Conservation (phyloP, 495 filamentous ascomycete genomes). For the Penicillium macrosclerotiorum region DNA sequence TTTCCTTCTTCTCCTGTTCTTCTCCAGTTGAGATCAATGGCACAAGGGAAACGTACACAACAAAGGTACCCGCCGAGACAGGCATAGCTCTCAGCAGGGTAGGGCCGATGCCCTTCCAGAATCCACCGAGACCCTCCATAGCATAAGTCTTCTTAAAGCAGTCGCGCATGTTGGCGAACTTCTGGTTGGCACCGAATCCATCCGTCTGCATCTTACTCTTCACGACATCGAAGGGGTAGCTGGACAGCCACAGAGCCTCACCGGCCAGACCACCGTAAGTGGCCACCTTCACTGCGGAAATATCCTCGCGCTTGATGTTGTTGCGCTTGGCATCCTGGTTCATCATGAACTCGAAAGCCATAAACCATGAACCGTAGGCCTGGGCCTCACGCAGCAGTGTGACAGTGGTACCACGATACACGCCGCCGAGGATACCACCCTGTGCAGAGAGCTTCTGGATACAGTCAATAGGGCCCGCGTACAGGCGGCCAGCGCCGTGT, state of each 20-base stretch:
- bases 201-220: slow-evolving; percentile 99
- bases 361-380: slow-evolving; percentile 94
- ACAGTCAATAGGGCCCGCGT: slow-evolving; percentile 85
- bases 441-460: slow-evolving; percentile 74
- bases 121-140: slow-evolving; percentile 74
- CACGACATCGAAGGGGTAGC: slow-evolving; percentile 94
- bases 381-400: slow-evolving; percentile 87
- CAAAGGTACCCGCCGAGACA: slow-evolving; percentile 94
- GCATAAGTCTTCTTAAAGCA: slow-evolving; percentile 83
- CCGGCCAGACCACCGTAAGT: slow-evolving; percentile 91
- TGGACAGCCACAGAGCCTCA: slow-evolving; percentile 87
- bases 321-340: slow-evolving; percentile 78
- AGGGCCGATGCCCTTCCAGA: slow-evolving; percentile 96
- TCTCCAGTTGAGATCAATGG: slow-evolving; percentile 8
- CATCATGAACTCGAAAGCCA: slow-evolving; percentile 95
- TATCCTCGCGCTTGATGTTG: slow-evolving; percentile 67
- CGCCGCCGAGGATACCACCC: slow-evolving; percentile 62
- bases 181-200: slow-evolving; percentile 69
- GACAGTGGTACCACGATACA: slow-evolving; percentile 85
- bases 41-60: slow-evolving; percentile 51
- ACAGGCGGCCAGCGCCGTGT: slow-evolving; percentile 74
- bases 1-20: background rate
- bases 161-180: slow-evolving; percentile 81
- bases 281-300: slow-evolving; percentile 82
- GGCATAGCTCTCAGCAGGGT: slow-evolving; percentile 96